Evolutionary conservation across 805 yeast genomes (phyloP).

Genomic region (Metschnikowia noctiluminum): DNA sequence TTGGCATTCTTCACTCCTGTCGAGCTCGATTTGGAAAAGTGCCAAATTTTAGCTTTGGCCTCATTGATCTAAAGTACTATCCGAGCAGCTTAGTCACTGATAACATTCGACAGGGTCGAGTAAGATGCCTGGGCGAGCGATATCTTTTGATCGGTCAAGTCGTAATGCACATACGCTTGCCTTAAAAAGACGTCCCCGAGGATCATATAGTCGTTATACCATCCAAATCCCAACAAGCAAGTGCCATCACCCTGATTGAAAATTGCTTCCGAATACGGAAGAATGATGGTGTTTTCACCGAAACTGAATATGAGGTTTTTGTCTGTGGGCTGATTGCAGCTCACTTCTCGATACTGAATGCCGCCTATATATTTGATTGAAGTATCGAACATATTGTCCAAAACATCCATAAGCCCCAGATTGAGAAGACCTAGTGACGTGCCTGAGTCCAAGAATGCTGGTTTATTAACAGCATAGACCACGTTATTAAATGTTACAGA

Average conservation of each 20-base stretch:
- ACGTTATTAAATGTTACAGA: slow-evolving; percentile 8
- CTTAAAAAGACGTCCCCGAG: slow-evolving; percentile 17
- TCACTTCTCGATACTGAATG: slow-evolving; percentile 5
- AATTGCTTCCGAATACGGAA: slow-evolving; percentile 7
- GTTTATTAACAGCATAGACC: background rate
- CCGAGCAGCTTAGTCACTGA: slow-evolving; percentile 10
- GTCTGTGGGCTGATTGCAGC: slow-evolving; percentile 13
- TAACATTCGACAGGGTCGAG: slow-evolving; percentile 7
- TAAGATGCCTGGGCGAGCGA: slow-evolving; percentile 14
- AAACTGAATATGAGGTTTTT: slow-evolving; percentile 9
- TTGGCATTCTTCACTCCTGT: too few species aligned
- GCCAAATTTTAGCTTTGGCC: too few species aligned
- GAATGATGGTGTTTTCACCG: slow-evolving; percentile 4
- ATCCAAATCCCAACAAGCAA: slow-evolving; percentile 10
- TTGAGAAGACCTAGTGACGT: slow-evolving; percentile 10
- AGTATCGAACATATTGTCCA: slow-evolving; percentile 6
- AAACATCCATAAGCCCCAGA: slow-evolving; percentile 2
- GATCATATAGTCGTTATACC: slow-evolving; percentile 4
- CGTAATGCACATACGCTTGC: slow-evolving; percentile 16
- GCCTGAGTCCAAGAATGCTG: slow-evolving; percentile 12
- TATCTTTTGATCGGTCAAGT: slow-evolving; percentile 12
- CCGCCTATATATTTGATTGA: slow-evolving; percentile 1
- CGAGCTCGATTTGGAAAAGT: too few species aligned
- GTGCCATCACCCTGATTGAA: slow-evolving; percentile 4
- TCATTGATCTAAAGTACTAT: background rate